These are phyloP conservation scores for Cubamyces lactineus DNA, from an alignment of 768 basidiomycete species.

Conservation along the genomic window DNA sequence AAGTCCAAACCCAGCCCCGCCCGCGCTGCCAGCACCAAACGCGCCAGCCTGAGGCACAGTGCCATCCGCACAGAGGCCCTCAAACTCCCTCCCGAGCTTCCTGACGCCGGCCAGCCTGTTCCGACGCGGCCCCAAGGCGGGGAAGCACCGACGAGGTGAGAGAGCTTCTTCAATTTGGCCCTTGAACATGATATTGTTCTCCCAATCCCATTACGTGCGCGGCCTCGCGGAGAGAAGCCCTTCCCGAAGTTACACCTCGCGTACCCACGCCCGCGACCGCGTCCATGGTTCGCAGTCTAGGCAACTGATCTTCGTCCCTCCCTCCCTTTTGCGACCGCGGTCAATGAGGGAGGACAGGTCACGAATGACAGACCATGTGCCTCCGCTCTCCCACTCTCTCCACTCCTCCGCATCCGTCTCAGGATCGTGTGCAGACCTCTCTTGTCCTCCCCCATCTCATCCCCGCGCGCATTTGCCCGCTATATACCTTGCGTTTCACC, in stretches of 20 bases:
- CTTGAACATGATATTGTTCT: background rate
- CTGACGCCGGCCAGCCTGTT: background rate
- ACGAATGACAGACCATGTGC: constrained; percentile 12
- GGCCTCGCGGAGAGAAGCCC: background rate
- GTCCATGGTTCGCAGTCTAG: background rate
- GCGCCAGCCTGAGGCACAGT: constrained; percentile 11
- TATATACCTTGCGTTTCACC: too few relatives aligned
- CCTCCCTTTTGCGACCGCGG: background rate
- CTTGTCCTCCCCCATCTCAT: too few relatives aligned
- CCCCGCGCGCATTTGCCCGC: too few relatives aligned
- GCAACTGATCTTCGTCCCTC: background rate
- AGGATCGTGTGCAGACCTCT: too few relatives aligned
- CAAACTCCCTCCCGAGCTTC: constrained; percentile 1
- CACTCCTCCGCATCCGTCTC: background rate
- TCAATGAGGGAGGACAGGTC: background rate
- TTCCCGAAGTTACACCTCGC: background rate
- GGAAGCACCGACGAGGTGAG: background rate
- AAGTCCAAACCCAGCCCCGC: constrained; percentile 21
- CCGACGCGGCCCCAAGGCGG: background rate
- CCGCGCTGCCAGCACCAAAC: constrained; percentile 16
- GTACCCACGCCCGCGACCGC: background rate
- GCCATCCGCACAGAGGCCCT: constrained; percentile 8
- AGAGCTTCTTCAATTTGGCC: background rate
- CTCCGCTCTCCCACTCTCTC: background rate
- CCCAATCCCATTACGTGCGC: background rate